These are phyloP conservation scores for Colletotrichum cereale DNA, from an alignment of 2,329 filamentous ascomycete genomes.

Conservation along the genomic window DNA sequence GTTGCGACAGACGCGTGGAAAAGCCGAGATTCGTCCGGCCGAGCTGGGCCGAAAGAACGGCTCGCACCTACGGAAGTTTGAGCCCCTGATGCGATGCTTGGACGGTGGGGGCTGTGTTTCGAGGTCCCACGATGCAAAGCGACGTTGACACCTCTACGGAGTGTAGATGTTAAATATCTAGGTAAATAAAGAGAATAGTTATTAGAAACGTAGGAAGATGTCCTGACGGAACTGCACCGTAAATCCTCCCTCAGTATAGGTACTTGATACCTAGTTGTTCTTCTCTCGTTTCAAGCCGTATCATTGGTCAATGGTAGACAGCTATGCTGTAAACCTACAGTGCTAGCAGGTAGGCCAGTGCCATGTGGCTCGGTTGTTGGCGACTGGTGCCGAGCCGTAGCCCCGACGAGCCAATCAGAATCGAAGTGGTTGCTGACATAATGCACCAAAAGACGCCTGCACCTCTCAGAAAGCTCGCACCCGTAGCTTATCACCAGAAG, in stretches of 20 bases:
- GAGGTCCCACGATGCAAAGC: background rate
- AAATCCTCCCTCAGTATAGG: too few relatives aligned
- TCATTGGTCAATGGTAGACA: conserved; percentile 25
- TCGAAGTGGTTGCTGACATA: background rate
- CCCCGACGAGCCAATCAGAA: conserved; percentile 6
- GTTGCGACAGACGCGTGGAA: background rate
- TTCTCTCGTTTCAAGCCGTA: background rate
- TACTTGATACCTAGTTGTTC: too few relatives aligned
- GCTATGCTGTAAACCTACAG: too few relatives aligned
- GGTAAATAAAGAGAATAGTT: background rate
- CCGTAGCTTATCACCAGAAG: background rate
- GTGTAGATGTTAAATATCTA: background rate
- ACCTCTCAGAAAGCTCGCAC: conserved; percentile 2
- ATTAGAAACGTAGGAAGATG: conserved; percentile 7
- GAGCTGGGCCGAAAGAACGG: conserved; percentile 36
- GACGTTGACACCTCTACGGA: background rate
- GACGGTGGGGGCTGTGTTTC: background rate
- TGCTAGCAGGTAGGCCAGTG: conserved; percentile 34
- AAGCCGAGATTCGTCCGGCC: conserved; percentile 40
- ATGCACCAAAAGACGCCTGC: background rate
- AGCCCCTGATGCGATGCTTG: background rate
- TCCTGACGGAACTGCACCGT: conserved; percentile 7
- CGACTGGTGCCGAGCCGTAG: conserved; percentile 34
- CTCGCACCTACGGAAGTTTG: conserved; percentile 40
- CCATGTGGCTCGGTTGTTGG: conserved; percentile 17